These are phyloP conservation scores for Triticum turgidum DNA, from an alignment of 176 grass and related monocot genomes.

Conservation along the genomic window DNA sequence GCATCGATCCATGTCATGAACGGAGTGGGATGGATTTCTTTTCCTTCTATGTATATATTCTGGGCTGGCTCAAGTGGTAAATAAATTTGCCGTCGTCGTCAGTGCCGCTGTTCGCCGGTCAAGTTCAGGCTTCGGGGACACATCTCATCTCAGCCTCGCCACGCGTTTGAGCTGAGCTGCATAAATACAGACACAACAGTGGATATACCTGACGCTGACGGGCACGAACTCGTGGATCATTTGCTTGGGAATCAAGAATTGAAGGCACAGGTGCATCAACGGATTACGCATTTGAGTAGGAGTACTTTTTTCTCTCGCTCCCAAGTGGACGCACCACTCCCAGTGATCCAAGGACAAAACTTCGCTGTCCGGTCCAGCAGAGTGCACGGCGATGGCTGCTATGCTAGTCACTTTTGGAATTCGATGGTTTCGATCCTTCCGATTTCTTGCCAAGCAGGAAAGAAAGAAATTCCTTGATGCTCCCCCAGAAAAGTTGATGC, in stretches of 20 bases:
- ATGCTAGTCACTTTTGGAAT: background rate
- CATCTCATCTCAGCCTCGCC: too few relatives aligned
- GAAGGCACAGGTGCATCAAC: background rate
- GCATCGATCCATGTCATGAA: too few relatives aligned
- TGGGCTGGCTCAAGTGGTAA: background rate
- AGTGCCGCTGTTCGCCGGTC: background rate
- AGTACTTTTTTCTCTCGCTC: background rate
- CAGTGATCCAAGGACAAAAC: background rate
- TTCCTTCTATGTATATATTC: too few relatives aligned
- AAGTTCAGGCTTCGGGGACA: background rate
- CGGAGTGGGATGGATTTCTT: too few relatives aligned
- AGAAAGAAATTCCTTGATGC: conserved; percentile 4
- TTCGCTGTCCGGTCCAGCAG: background rate
- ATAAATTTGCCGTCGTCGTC: background rate
- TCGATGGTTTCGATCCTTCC: background rate
- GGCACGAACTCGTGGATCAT: background rate
- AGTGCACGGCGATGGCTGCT: background rate
- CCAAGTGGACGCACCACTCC: background rate
- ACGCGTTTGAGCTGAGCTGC: background rate
- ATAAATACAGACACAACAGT: background rate
- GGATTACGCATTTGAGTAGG: background rate
- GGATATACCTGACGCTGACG: background rate
- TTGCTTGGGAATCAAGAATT: conserved; percentile 28
- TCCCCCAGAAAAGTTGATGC: background rate
- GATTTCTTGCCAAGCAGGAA: conserved; percentile 19